Percentiles rank a stretch among this genome's conserved stretches.
Evolutionary conservation across 2,329 filamentous ascomycete genomes (phyloP).

Genomic region (Pseudogymnoascus sp.): DNA sequence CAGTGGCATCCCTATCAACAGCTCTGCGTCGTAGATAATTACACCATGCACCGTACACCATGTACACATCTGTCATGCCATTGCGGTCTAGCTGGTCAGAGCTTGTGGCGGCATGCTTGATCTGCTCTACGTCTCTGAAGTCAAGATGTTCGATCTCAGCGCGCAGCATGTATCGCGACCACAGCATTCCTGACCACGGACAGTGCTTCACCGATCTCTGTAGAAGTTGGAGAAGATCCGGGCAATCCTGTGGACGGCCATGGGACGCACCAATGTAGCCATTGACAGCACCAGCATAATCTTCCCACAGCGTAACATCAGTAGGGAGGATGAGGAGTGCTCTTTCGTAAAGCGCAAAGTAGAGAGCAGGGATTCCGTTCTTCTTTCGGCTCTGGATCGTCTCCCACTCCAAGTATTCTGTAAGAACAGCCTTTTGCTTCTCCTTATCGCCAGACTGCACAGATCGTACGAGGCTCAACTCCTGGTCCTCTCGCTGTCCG

Average conservation of each 20-base stretch:
- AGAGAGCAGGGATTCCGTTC: slow-evolving; percentile 45
- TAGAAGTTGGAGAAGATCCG: slow-evolving; percentile 60
- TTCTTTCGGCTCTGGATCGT: slow-evolving; percentile 55
- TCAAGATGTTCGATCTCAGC: slow-evolving; percentile 72
- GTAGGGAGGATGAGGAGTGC: slow-evolving; percentile 68
- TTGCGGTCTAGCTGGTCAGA: slow-evolving; percentile 78
- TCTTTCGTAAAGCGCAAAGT: slow-evolving; percentile 67
- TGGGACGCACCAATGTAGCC: not conserved
- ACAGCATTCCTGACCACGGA: slow-evolving; percentile 85
- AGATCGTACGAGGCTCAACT: slow-evolving; percentile 59
- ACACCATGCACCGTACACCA: slow-evolving; percentile 92
- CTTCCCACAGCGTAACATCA: slow-evolving; percentile 73
- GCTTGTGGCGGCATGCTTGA: slow-evolving; percentile 88
- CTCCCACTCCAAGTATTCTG: slow-evolving; percentile 83
- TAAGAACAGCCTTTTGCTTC: slow-evolving; percentile 46
- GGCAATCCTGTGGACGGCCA: slow-evolving; percentile 33
- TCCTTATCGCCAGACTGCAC: slow-evolving; percentile 49
- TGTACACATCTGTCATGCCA: slow-evolving; percentile 80
- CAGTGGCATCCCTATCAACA: slow-evolving; percentile 64
- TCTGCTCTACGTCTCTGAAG: slow-evolving; percentile 76
- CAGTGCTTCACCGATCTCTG: slow-evolving; percentile 83
- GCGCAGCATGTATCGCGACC: slow-evolving; percentile 81
- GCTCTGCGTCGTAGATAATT: slow-evolving; percentile 84
- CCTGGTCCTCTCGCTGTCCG: slow-evolving; percentile 59
- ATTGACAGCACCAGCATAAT: slow-evolving; percentile 47